These are phyloP conservation scores for Rhodotorula kratochvilovae DNA, from an alignment of 768 basidiomycete species.

Conservation along the genomic window DNA sequence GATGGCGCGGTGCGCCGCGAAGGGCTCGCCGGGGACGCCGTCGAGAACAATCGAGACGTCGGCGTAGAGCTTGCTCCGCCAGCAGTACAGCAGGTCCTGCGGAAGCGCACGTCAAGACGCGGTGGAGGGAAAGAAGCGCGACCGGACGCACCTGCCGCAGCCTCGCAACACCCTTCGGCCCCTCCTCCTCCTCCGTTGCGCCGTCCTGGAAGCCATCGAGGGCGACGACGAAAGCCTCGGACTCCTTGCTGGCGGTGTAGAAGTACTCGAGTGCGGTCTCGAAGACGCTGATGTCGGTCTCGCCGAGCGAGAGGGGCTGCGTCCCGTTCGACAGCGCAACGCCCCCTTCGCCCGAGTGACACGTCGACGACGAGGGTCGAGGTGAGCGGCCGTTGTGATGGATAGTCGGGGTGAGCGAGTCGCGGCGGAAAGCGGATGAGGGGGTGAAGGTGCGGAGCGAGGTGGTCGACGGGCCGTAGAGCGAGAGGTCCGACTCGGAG, in stretches of 20 bases:
- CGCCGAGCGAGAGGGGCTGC: conserved; percentile 29
- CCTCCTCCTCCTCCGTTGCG: conserved; percentile 50
- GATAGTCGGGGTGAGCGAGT: neutral
- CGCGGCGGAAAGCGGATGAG: neutral
- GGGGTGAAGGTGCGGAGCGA: conserved; percentile 21
- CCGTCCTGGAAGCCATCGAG: conserved; percentile 59
- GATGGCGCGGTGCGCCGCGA: conserved; percentile 88
- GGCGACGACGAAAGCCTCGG: conserved; percentile 77
- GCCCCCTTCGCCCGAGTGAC: neutral
- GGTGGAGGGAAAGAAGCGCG: too few species aligned
- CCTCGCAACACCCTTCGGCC: conserved; percentile 67
- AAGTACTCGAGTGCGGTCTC: conserved; percentile 87
- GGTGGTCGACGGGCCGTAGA: conserved; percentile 8
- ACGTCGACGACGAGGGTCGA: conserved; percentile 3
- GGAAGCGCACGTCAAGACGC: neutral
- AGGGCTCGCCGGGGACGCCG: conserved; percentile 46
- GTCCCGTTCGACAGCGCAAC: neutral
- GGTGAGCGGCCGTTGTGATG: neutral
- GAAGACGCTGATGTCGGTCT: conserved; percentile 69
- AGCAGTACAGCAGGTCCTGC: conserved; percentile 86
- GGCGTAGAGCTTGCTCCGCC: conserved; percentile 87
- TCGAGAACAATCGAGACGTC: conserved; percentile 73
- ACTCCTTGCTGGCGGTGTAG: conserved; percentile 82
- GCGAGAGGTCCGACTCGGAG: conserved; percentile 15
- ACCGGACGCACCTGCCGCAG: conserved; percentile 58